Base-by-base conservation (phyloP, 257 asterid genomes). In the Cinchona pubescens region DNA sequence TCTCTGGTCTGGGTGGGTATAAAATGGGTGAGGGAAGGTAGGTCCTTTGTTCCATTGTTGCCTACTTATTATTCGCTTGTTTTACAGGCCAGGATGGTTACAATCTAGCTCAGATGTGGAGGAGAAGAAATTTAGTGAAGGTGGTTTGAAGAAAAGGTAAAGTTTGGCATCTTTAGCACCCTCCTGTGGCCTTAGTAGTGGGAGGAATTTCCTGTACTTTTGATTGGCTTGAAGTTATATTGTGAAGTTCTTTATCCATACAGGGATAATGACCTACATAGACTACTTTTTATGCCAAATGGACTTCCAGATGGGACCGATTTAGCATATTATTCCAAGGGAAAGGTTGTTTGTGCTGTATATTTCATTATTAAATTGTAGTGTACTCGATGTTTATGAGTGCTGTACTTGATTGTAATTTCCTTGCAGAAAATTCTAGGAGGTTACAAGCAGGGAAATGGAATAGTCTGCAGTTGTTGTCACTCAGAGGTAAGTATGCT, bases 251-350 rank as follows among this genome's bases (percentile, higher is more conserved):
- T 69, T 32, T 76, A 51, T 68, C 66, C n/a, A n/a, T n/a, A 37
- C 82, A 92, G 99, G 97, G 99, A 95, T 78, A 95, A 95, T 78
- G 98, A 95, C 82, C 82, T 95, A 75, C 99, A 95, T 81, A 91
- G 89, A 76, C 78, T 88, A 74, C 93, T 95, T 60, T 95, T 95
- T 82, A 85, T 92, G 99, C 98, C 99, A 37, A 88, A 90, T 84
- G 99, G 99, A 82, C 91, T 95, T 82, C 99, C 97, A 72, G 96
- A 95, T 86, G 99, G 98, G 73, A 95, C 98, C 65, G 94, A 87
- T 65, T 85, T 95, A 89, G 93, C 96, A 80, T 95, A 95, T 80
- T 95, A 89, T 85, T 91, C 99, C 18, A 91, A 89, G 85, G 98
- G 98, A 74, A 95, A 95, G 99, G 99, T 95, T 82, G 89, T 83